Base-by-base conservation (phyloP, 2,329 filamentous ascomycete genomes). In the Cordyceps javanica region DNA sequence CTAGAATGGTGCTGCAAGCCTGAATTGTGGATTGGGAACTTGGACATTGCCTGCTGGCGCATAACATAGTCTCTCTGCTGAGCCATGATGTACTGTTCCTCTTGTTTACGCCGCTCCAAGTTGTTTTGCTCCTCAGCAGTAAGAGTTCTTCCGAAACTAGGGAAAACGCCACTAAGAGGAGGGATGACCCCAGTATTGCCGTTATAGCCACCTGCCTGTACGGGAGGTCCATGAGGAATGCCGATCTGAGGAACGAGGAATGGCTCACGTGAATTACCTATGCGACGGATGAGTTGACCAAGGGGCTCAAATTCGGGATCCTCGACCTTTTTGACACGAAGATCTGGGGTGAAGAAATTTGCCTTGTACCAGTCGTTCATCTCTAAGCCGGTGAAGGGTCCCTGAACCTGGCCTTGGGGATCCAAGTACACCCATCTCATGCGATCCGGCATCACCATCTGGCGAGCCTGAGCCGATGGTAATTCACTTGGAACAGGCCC, bases 291-390 rank as follows among this genome's bases (percentile, higher is more conserved):
- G 25, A 99, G 83, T 72, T 97, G 92, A 3, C 93, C 94, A 10
- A 99, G 77, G 13, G 93, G 94, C 71, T 99, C 94, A 66, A 97
- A 99, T 51, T 99, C 93, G 0, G 81, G 78, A 67, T 99, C 94
- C 69, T 99, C 94, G 5, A 93, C 79, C 70, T 96, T 96, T 76
- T 95, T 97, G 32, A 99, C 94, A 44, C 95, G 85, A 21, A 99
- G 79, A 65, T 99, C 93, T 0, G 93, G 87, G 0, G 91, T 96
- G 73, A 99, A 99, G 75, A 97, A 99, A 46, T 93, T 92, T 38
- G 92, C 93, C 71, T 97, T 97, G 75, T 97, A 99, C 94, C 94
- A 99, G 66, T 99, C 95, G 65, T 99, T 95, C 94, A 99, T 99
- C 73, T 99, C 94, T 51, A 99, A 77, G 1, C 94, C 94, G 39